phyloP scores from a whole-genome alignment of 805 yeast species.

The Yamadazyma olivae region DNA sequence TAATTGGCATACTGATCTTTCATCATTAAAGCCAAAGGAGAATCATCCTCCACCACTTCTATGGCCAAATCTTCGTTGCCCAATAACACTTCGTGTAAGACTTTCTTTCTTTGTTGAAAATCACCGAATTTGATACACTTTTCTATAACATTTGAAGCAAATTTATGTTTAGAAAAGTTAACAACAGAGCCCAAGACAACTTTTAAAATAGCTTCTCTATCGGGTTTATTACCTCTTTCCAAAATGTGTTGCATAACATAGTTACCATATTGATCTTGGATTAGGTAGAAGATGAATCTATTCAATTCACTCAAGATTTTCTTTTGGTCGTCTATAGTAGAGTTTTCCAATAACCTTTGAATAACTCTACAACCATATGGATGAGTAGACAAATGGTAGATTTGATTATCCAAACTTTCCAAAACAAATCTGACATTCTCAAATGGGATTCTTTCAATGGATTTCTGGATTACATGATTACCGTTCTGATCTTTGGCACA shows the following conservation, averaged over 20 bases:
- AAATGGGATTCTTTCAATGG: constrained; percentile 83
- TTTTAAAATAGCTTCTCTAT: constrained; percentile 58
- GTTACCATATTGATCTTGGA: constrained; percentile 96
- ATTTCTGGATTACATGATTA: constrained; percentile 94
- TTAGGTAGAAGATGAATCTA: constrained; percentile 66
- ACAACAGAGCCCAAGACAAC: constrained; percentile 73
- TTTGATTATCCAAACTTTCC: constrained; percentile 63
- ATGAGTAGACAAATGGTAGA: constrained; percentile 86
- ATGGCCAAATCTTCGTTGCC: constrained; percentile 46
- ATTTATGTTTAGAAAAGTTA: constrained; percentile 89
- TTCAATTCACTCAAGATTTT: constrained; percentile 69
- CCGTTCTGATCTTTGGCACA: constrained; percentile 90
- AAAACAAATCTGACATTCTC: constrained; percentile 67
- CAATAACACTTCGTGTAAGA: constrained; percentile 65
- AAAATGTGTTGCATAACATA: constrained; percentile 95
- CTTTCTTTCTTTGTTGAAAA: constrained; percentile 53
- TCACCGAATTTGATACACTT: constrained; percentile 80
- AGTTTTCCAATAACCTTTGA: constrained; percentile 85
- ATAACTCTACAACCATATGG: constrained; percentile 98
- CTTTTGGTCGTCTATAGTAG: constrained; percentile 60
- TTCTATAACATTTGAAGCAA: constrained; percentile 97
- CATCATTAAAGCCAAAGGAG: constrained; percentile 87
- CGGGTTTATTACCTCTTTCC: constrained; percentile 69
- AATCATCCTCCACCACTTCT: constrained; percentile 53
- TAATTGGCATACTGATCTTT: constrained; percentile 97